These are phyloP conservation scores for Krasilnikovozyma curviuscula DNA, from an alignment of 768 basidiomycete genomes.

Conservation along the genomic window DNA sequence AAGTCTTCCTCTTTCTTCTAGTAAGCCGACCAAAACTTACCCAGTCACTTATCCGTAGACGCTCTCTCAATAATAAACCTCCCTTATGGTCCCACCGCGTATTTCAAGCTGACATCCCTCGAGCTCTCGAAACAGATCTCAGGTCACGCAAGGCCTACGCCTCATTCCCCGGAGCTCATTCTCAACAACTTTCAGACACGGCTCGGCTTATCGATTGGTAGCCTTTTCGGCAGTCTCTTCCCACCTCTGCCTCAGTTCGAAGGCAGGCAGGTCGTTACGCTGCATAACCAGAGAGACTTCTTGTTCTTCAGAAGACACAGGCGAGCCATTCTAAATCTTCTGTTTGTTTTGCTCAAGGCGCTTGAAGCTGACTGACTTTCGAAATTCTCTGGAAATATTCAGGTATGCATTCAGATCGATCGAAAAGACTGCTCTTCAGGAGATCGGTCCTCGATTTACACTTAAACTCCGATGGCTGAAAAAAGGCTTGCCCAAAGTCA, in stretches of 20 bases:
- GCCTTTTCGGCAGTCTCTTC: constrained; percentile 91
- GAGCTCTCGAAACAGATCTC: constrained; percentile 70
- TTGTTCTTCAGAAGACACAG: constrained; percentile 91
- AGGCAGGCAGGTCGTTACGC: constrained; percentile 85
- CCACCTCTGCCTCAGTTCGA: constrained; percentile 88
- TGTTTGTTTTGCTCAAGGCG: background rate
- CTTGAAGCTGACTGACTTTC: background rate
- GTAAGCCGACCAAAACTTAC: background rate
- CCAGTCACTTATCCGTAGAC: constrained; percentile 35
- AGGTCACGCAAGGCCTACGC: constrained; percentile 77
- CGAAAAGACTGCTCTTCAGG: constrained; percentile 80
- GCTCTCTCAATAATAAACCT: constrained; percentile 81
- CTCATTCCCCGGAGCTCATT: constrained; percentile 86
- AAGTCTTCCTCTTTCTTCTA: constrained; percentile 25
- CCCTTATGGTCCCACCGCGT: constrained; percentile 80
- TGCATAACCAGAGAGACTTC: constrained; percentile 96
- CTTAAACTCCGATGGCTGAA: constrained; percentile 76
- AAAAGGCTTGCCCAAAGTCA: constrained; percentile 69
- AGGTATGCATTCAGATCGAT: constrained; percentile 83
- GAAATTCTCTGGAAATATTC: constrained; percentile 11
- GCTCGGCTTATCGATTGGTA: constrained; percentile 77
- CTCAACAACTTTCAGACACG: constrained; percentile 86
- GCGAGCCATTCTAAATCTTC: constrained; percentile 28
- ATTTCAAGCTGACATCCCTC: constrained; percentile 81
- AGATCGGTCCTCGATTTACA: constrained; percentile 94